phyloP scores from a whole-genome alignment of 2,329 filamentous ascomycete genomes.

The Xylariales sp. region DNA sequence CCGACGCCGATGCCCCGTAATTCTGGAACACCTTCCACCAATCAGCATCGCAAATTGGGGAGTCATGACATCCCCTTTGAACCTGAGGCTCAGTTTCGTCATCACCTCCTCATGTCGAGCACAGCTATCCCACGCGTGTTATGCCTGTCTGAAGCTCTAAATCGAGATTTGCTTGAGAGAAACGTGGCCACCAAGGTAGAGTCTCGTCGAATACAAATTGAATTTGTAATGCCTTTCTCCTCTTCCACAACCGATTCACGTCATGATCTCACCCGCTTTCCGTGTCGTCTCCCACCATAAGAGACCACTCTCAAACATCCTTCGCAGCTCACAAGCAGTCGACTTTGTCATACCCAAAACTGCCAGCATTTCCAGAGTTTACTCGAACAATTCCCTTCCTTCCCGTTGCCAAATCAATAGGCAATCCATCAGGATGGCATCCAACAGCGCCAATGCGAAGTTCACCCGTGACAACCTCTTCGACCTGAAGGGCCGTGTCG shows the following conservation, averaged over 20 bases:
- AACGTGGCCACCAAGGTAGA: too few species aligned
- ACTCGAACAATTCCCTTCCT: too few species aligned
- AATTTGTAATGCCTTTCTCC: neutral
- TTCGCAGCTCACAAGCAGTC: neutral
- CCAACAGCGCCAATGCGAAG: constrained; percentile 21
- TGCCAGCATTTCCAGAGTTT: neutral
- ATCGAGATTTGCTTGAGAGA: too few species aligned
- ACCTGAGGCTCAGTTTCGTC: neutral
- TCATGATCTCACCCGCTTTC: constrained; percentile 4
- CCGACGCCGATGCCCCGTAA: too few species aligned
- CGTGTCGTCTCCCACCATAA: constrained; percentile 2
- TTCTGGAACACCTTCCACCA: neutral
- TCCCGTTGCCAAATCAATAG: too few species aligned
- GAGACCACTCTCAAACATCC: neutral
- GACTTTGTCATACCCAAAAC: neutral
- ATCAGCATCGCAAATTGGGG: neutral
- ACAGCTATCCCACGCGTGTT: too few species aligned
- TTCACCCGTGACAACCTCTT: constrained; percentile 36
- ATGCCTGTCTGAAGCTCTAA: too few species aligned
- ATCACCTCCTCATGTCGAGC: neutral
- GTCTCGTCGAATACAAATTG: too few species aligned
- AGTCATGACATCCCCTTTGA: neutral
- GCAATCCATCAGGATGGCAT: constrained; percentile 19
- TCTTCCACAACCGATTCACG: neutral
- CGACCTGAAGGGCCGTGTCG: constrained; percentile 37